Evolutionary conservation across 352 stramenopile species (phyloP).

Genomic region (Pythium myriotylum): DNA sequence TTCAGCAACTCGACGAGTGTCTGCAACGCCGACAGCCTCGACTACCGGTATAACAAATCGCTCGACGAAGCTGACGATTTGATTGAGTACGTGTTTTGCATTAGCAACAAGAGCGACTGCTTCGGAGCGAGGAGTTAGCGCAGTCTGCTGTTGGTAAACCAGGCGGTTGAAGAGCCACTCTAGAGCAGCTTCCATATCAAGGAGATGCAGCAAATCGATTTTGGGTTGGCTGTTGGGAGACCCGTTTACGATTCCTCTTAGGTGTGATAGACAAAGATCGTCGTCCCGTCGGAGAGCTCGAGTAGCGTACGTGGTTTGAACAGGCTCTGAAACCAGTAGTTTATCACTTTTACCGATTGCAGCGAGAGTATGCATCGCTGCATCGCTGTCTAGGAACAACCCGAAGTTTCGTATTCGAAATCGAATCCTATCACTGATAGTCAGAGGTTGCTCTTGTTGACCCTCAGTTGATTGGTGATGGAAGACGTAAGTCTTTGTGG

Average conservation of each 20-base stretch:
- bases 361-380: not conserved
- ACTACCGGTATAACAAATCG: not conserved
- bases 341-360: not conserved
- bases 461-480: slow-evolving; percentile 14
- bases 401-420: slow-evolving; percentile 27
- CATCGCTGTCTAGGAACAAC: not conserved
- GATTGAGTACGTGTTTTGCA: slow-evolving; percentile 1
- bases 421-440: slow-evolving; percentile 20
- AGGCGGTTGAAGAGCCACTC: slow-evolving; percentile 17
- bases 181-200: slow-evolving; percentile 10
- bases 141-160: slow-evolving; percentile 16
- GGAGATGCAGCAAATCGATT: not conserved
- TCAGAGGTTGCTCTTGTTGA: not conserved
- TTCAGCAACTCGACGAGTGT: not conserved
- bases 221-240: not conserved
- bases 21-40: not conserved
- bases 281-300: not conserved
- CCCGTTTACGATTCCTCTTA: not conserved
- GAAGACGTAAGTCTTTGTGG: slow-evolving; percentile 47
- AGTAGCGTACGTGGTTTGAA: not conserved
- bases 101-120: not conserved
- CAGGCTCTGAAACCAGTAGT: not conserved
- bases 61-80: not conserved
- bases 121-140: slow-evolving; percentile 13
- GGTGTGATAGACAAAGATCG: not conserved